Evolutionary conservation across 1,139 yeast genomes (phyloP).

Genomic region (Blastobotrys serpentis): DNA sequence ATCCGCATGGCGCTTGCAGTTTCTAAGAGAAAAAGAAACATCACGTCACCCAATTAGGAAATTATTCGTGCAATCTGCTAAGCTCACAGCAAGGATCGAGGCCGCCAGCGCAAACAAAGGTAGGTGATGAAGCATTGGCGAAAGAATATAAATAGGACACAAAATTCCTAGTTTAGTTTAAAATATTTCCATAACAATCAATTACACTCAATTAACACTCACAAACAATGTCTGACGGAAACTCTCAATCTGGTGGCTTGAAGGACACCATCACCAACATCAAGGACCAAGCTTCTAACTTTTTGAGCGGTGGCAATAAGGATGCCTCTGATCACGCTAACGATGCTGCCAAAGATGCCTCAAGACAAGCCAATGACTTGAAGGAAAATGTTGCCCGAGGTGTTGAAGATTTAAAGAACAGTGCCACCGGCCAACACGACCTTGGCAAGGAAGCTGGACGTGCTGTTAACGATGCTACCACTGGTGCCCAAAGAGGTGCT

Average conservation of each 20-base stretch:
- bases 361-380: constrained; percentile 8
- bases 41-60: too few relatives aligned
- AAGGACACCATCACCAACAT: constrained; percentile 11
- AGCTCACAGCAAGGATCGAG: too few relatives aligned
- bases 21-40: too few relatives aligned
- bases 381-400: constrained; percentile 5
- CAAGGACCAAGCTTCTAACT: constrained; percentile 8
- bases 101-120: too few relatives aligned
- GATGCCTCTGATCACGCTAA: constrained; percentile 10
- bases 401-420: constrained; percentile 8
- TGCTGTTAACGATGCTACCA: constrained; percentile 3
- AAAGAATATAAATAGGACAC: constrained; percentile 3
- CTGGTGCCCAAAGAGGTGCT: constrained; percentile 4
- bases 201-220: background rate
- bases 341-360: constrained; percentile 6
- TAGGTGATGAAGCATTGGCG: too few relatives aligned
- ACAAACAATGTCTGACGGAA: constrained; percentile 5
- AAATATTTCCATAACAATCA: too few relatives aligned
- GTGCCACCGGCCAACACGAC: constrained; percentile 6
- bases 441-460: constrained; percentile 10
- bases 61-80: too few relatives aligned
- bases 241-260: constrained; percentile 5
- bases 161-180: background rate
- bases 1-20: too few relatives aligned
- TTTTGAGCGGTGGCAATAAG: constrained; percentile 9